Base-by-base conservation (phyloP, 1,139 yeast species). In the Yarrowia galli region DNA sequence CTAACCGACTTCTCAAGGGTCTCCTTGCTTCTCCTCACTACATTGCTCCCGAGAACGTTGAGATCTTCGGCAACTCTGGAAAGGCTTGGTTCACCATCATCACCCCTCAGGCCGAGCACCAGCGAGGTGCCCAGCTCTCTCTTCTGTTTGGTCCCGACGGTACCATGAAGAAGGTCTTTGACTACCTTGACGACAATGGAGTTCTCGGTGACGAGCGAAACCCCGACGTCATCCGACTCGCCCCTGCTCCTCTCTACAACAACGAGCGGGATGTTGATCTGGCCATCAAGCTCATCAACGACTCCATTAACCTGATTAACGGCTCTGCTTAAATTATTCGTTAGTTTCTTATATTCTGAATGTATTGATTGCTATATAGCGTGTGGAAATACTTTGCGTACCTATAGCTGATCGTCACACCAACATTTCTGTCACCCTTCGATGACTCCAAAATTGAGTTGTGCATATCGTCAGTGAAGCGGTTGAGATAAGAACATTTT, bases 131-230 rank as follows among this genome's bases (percentile, higher is more conserved):
- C 15, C 98, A 93, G 77, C 80, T 93, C 46, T 91, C 97, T 12
- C 72, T 93, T 10, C 75, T 87, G 51, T 91, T 92, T 78, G 81
- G 81, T 69, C 91, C 91, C 0, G 74, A 75, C 12, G 84, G 86
- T 58, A 78, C 85, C 8, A 92, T 92, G 98, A 89, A 85, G 68
- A 75, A 76, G 45, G 88, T 91, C 5, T 83, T 84, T 71, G 68
- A 68, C 25, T 76, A 68, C 38, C 76, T 92, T 70, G 79, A 81
- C 46, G 71, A 77, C 2, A 76, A 79, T 51, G 97, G 92, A 2
- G 85, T 91, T 2, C 85, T 92, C 53, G 90, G 92, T 69, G 98
- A 93, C 75, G 97, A 92, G 74, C 84, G 98, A 75, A 84, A 91
- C 75, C 98, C 98, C 0, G 88, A 88, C 75, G 98, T 92, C 10